These are phyloP conservation scores for Phytophthora vignae DNA, from an alignment of 352 stramenopile genomes.

Conservation along the genomic window DNA sequence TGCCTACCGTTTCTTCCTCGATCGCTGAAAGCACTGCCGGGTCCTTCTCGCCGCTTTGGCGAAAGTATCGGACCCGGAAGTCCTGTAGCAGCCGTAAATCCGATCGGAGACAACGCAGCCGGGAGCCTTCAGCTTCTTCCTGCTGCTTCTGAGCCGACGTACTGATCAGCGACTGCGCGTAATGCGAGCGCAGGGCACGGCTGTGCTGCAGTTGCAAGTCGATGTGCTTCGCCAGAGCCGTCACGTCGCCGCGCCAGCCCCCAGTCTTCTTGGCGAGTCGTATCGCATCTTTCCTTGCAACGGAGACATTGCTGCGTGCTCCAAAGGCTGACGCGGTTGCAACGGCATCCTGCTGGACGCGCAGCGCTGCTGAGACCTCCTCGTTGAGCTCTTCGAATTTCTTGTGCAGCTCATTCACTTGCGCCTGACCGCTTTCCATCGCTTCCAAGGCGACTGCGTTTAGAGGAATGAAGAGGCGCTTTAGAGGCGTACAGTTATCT, in stretches of 20 bases:
- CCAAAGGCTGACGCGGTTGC: constrained; percentile 23
- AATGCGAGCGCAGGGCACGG: constrained; percentile 61
- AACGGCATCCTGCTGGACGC: constrained; percentile 61
- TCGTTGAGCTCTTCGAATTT: constrained; percentile 83
- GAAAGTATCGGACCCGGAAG: constrained; percentile 59
- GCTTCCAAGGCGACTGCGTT: not conserved
- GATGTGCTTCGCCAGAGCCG: constrained; percentile 76
- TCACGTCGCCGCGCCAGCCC: constrained; percentile 80
- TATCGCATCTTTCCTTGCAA: constrained; percentile 56
- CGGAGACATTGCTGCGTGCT: constrained; percentile 18
- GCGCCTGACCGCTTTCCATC: constrained; percentile 57
- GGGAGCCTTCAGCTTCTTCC: constrained; percentile 60
- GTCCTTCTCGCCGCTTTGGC: constrained; percentile 34
- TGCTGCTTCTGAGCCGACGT: constrained; percentile 51
- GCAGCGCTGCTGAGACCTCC: constrained; percentile 62
- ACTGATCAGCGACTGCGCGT: constrained; percentile 61
- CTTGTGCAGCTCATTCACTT: constrained; percentile 73
- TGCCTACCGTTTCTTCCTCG: constrained; percentile 51
- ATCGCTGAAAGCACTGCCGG: constrained; percentile 16
- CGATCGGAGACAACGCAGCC: constrained; percentile 63
- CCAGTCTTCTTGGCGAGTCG: constrained; percentile 59
- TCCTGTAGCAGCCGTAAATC: constrained; percentile 69
- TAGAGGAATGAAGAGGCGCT: constrained; percentile 21
- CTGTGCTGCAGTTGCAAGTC: constrained; percentile 77
- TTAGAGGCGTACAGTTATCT: not conserved